A percentile compares a stretch with the other conserved stretches of the same genome.
These are phyloP conservation scores for Tricholoma sp. DNA, from an alignment of 768 basidiomycete species.

Conservation along the genomic window DNA sequence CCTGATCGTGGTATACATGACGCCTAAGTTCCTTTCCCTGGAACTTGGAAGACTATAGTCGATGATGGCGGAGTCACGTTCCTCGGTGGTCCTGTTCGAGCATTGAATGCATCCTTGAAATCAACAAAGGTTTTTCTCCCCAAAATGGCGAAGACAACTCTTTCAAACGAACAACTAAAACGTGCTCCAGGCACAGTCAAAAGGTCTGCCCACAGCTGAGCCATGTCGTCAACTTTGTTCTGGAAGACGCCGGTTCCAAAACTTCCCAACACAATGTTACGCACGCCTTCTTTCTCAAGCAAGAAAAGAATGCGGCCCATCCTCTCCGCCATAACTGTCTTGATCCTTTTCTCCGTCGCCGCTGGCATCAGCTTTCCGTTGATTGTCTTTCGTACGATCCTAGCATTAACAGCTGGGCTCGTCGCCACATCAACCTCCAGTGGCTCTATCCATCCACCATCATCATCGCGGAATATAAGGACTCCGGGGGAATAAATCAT, in stretches of 20 bases:
- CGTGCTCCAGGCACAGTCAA: constrained; percentile 42
- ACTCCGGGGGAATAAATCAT: constrained; percentile 72
- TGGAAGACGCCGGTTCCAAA: constrained; percentile 78
- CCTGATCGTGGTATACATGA: no score
- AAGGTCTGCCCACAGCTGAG: constrained; percentile 60
- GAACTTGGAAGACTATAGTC: background rate
- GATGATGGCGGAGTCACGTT: background rate
- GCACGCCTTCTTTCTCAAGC: constrained; percentile 56
- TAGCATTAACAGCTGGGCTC: constrained; percentile 72
- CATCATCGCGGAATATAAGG: constrained; percentile 58
- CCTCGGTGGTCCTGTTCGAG: background rate
- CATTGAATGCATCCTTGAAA: constrained; percentile 17
- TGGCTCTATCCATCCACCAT: constrained; percentile 51
- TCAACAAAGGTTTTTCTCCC: constrained; percentile 25
- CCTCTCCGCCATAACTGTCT: constrained; percentile 57
- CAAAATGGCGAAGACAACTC: constrained; percentile 60
- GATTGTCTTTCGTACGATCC: constrained; percentile 30
- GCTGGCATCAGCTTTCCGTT: constrained; percentile 10
- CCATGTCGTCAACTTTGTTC: constrained; percentile 56
- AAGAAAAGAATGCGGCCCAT: constrained; percentile 64
- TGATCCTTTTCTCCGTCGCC: constrained; percentile 36
- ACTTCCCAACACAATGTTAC: constrained; percentile 61
- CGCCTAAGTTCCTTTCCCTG: background rate
- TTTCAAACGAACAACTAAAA: constrained; percentile 56
- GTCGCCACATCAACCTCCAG: constrained; percentile 62